Conservation (phyloP, 2,329 filamentous ascomycete genomes). For the Verticillium alfalfae region DNA sequence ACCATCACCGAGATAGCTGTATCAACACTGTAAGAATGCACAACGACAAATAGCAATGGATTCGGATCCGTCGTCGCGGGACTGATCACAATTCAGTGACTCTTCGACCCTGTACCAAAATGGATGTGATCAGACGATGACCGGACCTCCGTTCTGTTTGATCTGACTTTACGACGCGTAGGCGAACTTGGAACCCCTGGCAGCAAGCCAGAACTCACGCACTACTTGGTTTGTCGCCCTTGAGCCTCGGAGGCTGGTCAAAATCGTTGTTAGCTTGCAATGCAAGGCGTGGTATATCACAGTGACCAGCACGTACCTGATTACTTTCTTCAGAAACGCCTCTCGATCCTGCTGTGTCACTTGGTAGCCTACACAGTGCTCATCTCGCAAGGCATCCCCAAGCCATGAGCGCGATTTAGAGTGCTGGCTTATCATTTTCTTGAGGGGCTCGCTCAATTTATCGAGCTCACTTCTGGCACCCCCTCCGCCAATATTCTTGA, state of each 20-base stretch:
- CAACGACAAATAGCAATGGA: background rate
- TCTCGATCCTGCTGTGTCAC: conserved; percentile 54
- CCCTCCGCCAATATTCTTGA: conserved; percentile 62
- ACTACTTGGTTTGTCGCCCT: conserved; percentile 62
- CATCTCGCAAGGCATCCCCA: conserved; percentile 49
- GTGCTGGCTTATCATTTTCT: conserved; percentile 57
- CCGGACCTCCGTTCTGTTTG: background rate
- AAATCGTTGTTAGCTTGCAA: background rate
- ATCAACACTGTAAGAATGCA: background rate
- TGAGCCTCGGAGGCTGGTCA: conserved; percentile 53
- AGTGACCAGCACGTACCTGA: conserved; percentile 38
- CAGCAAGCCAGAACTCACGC: conserved; percentile 67
- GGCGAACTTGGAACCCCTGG: conserved; percentile 55
- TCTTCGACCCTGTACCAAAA: no score
- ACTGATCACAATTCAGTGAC: no score
- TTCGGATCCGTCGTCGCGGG: no score
- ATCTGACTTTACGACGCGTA: conserved; percentile 43
- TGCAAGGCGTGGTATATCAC: background rate
- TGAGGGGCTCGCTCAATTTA: conserved; percentile 63
- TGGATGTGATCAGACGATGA: no score
- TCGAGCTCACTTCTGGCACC: conserved; percentile 69
- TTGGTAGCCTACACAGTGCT: conserved; percentile 53
- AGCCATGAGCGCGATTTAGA: conserved; percentile 56
- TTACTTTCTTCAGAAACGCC: conserved; percentile 60
- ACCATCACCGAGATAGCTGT: background rate